Evolutionary conservation across 139 green algal species (phyloP), one percentile per base, ranked within the genome.

Genomic region (Deuterostichococcus epilithicus): DNA sequence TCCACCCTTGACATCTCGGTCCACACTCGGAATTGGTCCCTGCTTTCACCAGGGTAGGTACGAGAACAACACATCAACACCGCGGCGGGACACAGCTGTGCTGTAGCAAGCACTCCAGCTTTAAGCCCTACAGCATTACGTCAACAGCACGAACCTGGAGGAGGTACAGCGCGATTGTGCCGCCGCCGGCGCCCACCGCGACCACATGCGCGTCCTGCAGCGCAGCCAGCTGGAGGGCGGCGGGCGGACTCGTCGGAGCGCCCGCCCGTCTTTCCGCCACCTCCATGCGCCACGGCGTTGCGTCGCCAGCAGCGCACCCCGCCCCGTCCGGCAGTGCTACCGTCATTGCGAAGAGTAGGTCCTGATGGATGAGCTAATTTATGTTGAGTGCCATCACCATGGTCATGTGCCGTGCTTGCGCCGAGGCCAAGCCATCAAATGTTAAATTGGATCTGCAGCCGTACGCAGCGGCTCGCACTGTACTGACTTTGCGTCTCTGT

Each of bases 251-350:
- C 1, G 68, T 75, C 4, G 76, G 76, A 33, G 42, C 39, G 26
- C 76, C 76, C 15, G 68, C 63, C 3, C 33, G 67, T 25, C 68
- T 58, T 44, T 78, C 34, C 52, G 35, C 18, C 34, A 78, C 22
- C 6, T 68, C 33, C 73, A 78, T 63, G 18, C 18, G 3, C 52
- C 52, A 63, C n/a, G n/a, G n/a, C n/a, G n/a, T n/a, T n/a, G n/a
- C n/a, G n/a, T n/a, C n/a, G n/a, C n/a, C n/a, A n/a, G n/a, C n/a
- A n/a, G n/a, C n/a, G n/a, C n/a, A n/a, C n/a, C n/a, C n/a, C n/a
- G n/a, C n/a, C n/a, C n/a, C n/a, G n/a, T n/a, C n/a, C n/a, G n/a
- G n/a, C n/a, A n/a, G n/a, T n/a, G n/a, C n/a, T n/a, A n/a, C n/a
- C n/a, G n/a, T n/a, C n/a, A n/a, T n/a, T n/a, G n/a, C n/a, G n/a